Base-by-base conservation (phyloP, 2,329 filamentous ascomycete species). In the Diaporthe caulivora region DNA sequence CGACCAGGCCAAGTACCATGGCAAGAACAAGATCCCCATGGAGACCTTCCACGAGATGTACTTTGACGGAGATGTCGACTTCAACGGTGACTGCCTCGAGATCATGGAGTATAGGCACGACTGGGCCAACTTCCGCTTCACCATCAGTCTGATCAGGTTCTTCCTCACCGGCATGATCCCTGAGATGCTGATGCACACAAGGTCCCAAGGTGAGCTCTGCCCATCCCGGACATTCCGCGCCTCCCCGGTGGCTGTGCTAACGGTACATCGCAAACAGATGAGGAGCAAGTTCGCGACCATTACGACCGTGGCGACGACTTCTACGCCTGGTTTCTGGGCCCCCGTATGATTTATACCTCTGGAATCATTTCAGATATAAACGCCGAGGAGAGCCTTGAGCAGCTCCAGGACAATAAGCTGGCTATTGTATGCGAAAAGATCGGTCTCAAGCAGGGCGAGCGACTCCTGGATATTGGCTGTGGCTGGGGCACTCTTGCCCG, bases 271-370 rank as follows among this genome's bases (percentile, higher is more conserved):
- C 55, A 58, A 58, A 47, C 77, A 95, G 96, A 98, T 79, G 95
- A 98, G 89, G 96, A 98, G 85, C 97, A 98, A 86, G 95, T 98
- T 72, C 95, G 95, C 82, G 95, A 95, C 84, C 95, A 98, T 87
- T 99, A 99, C 85, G 97, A 98, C 89, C 93, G 95, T 77, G 97
- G 97, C 81, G 95, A 99, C 83, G 97, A 98, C 85, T 98, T 98
- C 87, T 99, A 99, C 88, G 93, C 91, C 83, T 99, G 95, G 95
- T 98, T 98, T 90, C 91, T 98, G 76, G 97, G 97, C 75, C 96
- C 96, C 74, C 95, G 96, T 81, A 99, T 98, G 97, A 95, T 98
- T 85, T 98, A 98, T 88, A 99, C 97, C 68, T 97, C 94, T 67
- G 97, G 97, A 80, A 88, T 99, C 80, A 97, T 99, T 82, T 93